These are phyloP conservation scores for Diutina rugosa DNA, from an alignment of 1,139 yeast genomes.

Conservation along the genomic window DNA sequence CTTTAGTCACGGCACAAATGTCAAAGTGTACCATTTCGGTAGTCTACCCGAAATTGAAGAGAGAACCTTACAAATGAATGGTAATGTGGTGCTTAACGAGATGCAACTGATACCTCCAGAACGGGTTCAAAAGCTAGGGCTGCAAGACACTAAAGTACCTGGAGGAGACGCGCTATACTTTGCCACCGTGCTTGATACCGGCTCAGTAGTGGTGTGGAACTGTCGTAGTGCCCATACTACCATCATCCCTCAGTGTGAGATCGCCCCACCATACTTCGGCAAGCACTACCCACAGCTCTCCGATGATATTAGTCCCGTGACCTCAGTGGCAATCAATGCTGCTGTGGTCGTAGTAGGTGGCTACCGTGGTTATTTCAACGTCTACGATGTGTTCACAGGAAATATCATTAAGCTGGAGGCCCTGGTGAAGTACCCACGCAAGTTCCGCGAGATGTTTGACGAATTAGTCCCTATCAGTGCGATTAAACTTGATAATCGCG, in stretches of 20 bases:
- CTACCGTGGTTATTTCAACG: slow-evolving; percentile 46
- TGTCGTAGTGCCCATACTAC: slow-evolving; percentile 17
- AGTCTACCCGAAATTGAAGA: background rate
- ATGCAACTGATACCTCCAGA: background rate
- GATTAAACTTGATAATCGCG: slow-evolving; percentile 5
- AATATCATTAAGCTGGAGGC: slow-evolving; percentile 8
- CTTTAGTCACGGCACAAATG: slow-evolving; percentile 12
- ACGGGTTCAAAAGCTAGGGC: background rate
- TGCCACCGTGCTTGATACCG: slow-evolving; percentile 27
- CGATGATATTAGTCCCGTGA: slow-evolving; percentile 6
- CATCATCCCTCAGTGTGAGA: background rate
- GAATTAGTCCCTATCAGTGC: slow-evolving; percentile 19
- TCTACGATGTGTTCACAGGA: slow-evolving; percentile 56
- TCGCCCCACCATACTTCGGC: background rate
- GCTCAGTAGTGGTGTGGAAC: slow-evolving; percentile 28
- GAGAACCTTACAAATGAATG: background rate
- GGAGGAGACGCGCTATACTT: slow-evolving; percentile 45
- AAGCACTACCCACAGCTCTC: slow-evolving; percentile 5
- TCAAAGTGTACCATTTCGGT: slow-evolving; percentile 17
- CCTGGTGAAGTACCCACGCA: slow-evolving; percentile 19
- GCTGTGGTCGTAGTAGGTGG: slow-evolving; percentile 47
- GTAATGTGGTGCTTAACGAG: background rate
- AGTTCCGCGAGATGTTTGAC: slow-evolving; percentile 7
- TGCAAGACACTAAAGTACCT: slow-evolving; percentile 13
- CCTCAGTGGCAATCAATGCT: slow-evolving; percentile 26